Base-by-base conservation (phyloP, 257 asterid species). In the Nicotiana otophora region DNA sequence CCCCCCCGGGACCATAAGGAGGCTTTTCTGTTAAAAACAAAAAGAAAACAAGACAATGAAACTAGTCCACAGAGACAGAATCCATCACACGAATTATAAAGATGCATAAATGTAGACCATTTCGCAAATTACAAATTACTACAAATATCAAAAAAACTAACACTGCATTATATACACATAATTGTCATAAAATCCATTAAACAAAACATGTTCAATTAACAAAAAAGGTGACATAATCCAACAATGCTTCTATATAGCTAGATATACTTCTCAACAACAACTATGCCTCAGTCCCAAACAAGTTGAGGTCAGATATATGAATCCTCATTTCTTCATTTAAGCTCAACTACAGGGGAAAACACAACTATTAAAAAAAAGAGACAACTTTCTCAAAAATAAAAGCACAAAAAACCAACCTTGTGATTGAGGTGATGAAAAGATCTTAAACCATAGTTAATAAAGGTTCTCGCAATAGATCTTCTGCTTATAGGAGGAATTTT, bases 381-480 rank as follows among this genome's bases (percentile, higher is more conserved):
- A 5, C 30, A 78, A 68, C 39, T 63, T 82, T 66, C 1, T 11
- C 28, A 9, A 46, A 34, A 42, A 78, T 7, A 81, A 51, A 10
- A 57, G 30, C 10, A 16, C 76, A 31, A 65, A 26, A 53, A 26
- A 65, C 39, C 5, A 84, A 88, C 99, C 98, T 91, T 89, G 46
- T 63, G 57, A 75, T 82, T 83, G 81, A 84, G 86, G 26, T 83
- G 91, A 82, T 87, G 91, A 85, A 90, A 81, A 31, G 92, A 87
- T 80, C 90, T 91, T 12, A 91, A 86, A 12, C 96, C 95, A 81
- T 72, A 36, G 63, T 82, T 86, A 60, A 84, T 26, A 39, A 83
- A 85, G 83, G 65, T 87, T 83, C 90, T 82, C 0, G 90, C 0
- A 82, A 82, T 76, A 46, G 90, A 84, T 30, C 48, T 82, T 69